Conservation (phyloP, 202 grass and related monocot genomes). For the Eragrostis tef region DNA sequence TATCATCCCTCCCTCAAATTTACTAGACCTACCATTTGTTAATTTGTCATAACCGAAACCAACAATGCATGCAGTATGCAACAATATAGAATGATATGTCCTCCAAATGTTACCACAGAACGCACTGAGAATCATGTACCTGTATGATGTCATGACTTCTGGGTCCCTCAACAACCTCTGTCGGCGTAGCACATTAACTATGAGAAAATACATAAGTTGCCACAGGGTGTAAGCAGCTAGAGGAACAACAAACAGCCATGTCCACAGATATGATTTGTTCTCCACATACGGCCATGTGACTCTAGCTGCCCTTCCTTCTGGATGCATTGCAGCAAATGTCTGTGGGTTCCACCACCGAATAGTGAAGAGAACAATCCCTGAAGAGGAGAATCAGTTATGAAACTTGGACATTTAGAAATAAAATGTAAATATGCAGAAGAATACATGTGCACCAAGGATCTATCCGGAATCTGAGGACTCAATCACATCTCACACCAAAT, state of each 20-base stretch:
- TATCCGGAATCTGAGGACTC: background rate
- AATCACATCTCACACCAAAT: background rate
- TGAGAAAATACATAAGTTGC: slow-evolving; percentile 89
- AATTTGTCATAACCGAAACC: slow-evolving; percentile 23
- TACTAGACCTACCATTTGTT: background rate
- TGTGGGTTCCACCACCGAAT: slow-evolving; percentile 98
- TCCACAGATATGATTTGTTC: slow-evolving; percentile 87
- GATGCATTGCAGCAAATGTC: slow-evolving; percentile 98
- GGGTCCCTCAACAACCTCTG: slow-evolving; percentile 86
- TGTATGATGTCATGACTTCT: slow-evolving; percentile 99
- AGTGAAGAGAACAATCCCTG: slow-evolving; percentile 98
- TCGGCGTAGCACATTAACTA: slow-evolving; percentile 83
- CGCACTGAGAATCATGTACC: slow-evolving; percentile 41
- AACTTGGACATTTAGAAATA: slow-evolving; percentile 12
- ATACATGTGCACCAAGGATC: background rate
- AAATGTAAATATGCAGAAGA: slow-evolving; percentile 19
- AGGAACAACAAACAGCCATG: slow-evolving; percentile 93
- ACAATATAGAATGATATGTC: background rate
- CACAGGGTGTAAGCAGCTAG: slow-evolving; percentile 94
- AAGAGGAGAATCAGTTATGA: slow-evolving; percentile 21
- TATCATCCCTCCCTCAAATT: background rate
- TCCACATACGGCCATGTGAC: slow-evolving; percentile 92
- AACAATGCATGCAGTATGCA: background rate
- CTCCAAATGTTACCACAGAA: too few relatives aligned
- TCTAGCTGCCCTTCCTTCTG: slow-evolving; percentile 81